Base-by-base conservation (phyloP, 1,284 basidiomycete genomes). In the Rhodotorula sp. region DNA sequence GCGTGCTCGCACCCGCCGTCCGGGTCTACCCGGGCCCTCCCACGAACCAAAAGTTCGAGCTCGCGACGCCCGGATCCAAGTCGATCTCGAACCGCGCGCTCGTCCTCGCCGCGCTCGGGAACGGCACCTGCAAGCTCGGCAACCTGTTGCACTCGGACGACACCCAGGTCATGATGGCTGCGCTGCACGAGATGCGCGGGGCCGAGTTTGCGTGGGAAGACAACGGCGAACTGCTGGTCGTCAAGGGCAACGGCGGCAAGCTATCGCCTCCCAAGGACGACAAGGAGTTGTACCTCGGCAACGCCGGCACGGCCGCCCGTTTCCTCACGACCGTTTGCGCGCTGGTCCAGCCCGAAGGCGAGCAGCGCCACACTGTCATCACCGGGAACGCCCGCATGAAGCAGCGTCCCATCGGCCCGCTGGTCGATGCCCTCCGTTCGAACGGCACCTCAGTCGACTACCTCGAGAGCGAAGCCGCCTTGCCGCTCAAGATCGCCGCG, bases 301-400 rank as follows among this genome's bases (percentile, higher is more conserved):
- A 99, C 79, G 95, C 95, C 10, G 97, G 97, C 43, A 99, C 97
- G 1, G 97, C 97, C 18, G 94, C 95, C 8, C 91, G 97, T 58
- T 99, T 99, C 88, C 87, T 99, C 71, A 93, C 97, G 19, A 94
- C 93, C 1, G 94, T 99, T 62, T 97, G 94, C 81, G 90, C 93
- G 0, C 87, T 98, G 62, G 91, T 90, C 26, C 71, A 77, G 55
- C 78, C 49, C 85, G 71, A 78, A 26, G 72, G 70, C 65, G 75
- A 76, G 48, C 80, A 82, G 31, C 80, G 83, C 55, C 83, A 84
- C 55, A 95, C 93, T 2, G 82, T 91, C 79, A 91, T 98, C 81
- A 98, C 95, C 4, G 97, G 97, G 63, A 99, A 99, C 79, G 92
- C 93, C 0, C 88, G 95, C 65, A 99, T 99, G 97, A 97, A 98